Evolutionary conservation across 208 protist species (phyloP), one percentile per base, ranked within the genome.

Genomic region (Porcisia deanei): DNA sequence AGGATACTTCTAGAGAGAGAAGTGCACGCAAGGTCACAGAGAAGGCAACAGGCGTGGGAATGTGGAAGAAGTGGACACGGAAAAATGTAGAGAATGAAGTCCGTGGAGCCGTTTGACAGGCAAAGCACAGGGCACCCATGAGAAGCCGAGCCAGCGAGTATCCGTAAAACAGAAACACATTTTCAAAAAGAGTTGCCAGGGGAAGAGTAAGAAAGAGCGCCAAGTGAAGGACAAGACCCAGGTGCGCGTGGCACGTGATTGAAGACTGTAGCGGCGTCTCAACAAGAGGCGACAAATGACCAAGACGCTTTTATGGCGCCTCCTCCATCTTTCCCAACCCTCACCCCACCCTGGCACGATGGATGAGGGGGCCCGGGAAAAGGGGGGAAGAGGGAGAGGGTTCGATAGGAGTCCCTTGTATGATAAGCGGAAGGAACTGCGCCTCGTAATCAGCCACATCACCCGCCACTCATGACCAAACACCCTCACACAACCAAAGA

Each of bases 161-260:
- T 67, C 39, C 2, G 20, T 5, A 67, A 20, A 37, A 37, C 2
- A 20, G 20, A 67, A 14, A 65, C 22, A 25, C 2, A 47, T 45
- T 72, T 59, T 57, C 54, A 5, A 25, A 65, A 37, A 9, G 37
- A 68, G 39, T 55, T 41, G 1, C 8, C 37, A 43, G 25, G 72
- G 60, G 52, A 34, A 47, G 45, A 66, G 58, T 54, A 67, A 73
- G n/a, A 30, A 66, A 60, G 47, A 68, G 34, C 47, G 47, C 8
- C 47, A 57, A 58, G 54, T 9, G 52, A 53, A 69, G 8, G 14
- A 53, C 37, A 47, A 37, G 10, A 54, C 20, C 1, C 10, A 10
- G 20, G 10, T 12, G 47, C 0, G 30, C 16, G 37, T 49, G 5
- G 43, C 37, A 58, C 37, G 6, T 43, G 0, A 3, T 41, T 16